Evolutionary conservation across 1,284 basidiomycete genomes (phyloP).

Genomic region (Malassezia arunalokei): DNA sequence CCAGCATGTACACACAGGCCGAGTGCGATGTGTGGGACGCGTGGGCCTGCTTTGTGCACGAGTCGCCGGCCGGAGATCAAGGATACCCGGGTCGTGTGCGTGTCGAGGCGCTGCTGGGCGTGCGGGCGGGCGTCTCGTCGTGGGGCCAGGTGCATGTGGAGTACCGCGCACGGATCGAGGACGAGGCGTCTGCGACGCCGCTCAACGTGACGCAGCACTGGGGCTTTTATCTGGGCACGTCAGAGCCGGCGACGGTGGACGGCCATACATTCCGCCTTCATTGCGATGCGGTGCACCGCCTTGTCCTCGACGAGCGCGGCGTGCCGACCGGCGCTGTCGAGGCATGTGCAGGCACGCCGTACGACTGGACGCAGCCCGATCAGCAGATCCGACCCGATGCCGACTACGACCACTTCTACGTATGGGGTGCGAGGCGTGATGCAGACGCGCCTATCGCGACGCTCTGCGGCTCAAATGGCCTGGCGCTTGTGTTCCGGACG

Average conservation of each 20-base stretch:
- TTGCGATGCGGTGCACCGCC: constrained; percentile 17
- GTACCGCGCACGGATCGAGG: constrained; percentile 27
- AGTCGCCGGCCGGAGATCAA: constrained; percentile 28
- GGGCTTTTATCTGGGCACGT: constrained; percentile 35
- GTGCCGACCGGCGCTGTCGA: constrained; percentile 27
- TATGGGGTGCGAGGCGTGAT: constrained; percentile 20
- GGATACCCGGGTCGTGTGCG: constrained; percentile 32
- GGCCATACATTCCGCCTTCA: constrained; percentile 26
- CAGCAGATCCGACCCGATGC: constrained; percentile 14
- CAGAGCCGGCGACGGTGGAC: constrained; percentile 16
- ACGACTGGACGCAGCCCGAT: constrained; percentile 24
- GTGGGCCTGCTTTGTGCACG: constrained; percentile 20
- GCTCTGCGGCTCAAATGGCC: constrained; percentile 17
- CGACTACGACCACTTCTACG: constrained; percentile 40
- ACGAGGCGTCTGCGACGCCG: constrained; percentile 20
- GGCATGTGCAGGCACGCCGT: constrained; percentile 5
- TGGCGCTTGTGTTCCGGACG: constrained; percentile 24
- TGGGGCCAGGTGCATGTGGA: constrained; percentile 18
- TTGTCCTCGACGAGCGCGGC: constrained; percentile 21
- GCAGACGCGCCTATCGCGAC: neutral
- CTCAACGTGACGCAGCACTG: constrained; percentile 44
- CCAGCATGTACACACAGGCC: neutral
- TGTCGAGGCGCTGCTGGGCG: constrained; percentile 27
- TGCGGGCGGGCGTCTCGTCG: constrained; percentile 14
- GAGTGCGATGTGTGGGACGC: neutral